Conservation (phyloP, 176 grass and related monocot genomes). For the Leersia perrieri region DNA sequence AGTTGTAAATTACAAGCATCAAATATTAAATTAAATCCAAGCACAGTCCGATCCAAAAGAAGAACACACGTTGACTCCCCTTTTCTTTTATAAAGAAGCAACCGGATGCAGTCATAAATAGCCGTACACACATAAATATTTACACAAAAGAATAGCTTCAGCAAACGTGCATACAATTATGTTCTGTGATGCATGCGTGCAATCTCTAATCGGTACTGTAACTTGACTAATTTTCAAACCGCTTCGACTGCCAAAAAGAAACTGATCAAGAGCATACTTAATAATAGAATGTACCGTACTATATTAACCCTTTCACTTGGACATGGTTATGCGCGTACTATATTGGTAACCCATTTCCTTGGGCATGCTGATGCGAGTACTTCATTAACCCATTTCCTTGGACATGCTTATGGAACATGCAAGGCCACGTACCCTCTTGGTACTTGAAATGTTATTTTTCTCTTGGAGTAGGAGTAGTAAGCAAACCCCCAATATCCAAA, state of each 20-base stretch:
- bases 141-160: not conserved
- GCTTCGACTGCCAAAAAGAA: not conserved
- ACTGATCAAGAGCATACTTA: not conserved
- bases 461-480: not conserved
- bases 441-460: slow-evolving; percentile 26
- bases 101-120: not conserved
- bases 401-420: slow-evolving; percentile 9
- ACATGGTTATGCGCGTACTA: not conserved
- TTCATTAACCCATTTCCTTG: no score
- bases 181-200: not conserved
- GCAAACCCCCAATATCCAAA: not conserved
- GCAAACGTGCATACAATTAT: not conserved
- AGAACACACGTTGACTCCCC: not conserved
- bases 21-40: not conserved
- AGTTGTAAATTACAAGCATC: not conserved
- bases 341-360: not conserved
- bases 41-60: not conserved
- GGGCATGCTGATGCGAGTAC: not conserved
- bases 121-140: not conserved
- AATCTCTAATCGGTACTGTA: not conserved
- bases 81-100: not conserved
- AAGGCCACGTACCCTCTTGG: slow-evolving; percentile 7
- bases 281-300: not conserved
- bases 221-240: not conserved
- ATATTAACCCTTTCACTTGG: not conserved